Evolutionary conservation across 441 rosid species (phyloP), one percentile per base, ranked within the genome.

Genomic region (Macaranga tanarius): DNA sequence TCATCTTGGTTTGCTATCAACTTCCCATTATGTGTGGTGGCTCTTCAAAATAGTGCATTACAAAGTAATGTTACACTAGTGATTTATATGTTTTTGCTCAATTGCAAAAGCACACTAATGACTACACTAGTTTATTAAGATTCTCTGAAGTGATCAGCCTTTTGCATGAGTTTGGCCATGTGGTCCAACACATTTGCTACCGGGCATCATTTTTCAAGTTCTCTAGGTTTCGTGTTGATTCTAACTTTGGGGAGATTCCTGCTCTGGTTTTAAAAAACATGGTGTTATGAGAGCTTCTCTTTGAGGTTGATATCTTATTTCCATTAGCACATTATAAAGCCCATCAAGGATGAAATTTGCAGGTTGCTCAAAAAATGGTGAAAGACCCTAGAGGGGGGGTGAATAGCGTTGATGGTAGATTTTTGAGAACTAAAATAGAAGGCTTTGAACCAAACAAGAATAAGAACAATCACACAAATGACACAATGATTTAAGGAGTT

Each of bases 101-200:
- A 72, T 74, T 91, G 78, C 84, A 83, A 75, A 95, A 90, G 79
- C 89, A 79, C 52, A 70, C 38, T 67, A 77, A 70, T 56, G 79
- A 85, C 17, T 76, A 76, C 68, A 82, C 88, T 69, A 51, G 76
- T 71, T 83, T 91, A 76, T 76, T 95, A 77, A 88, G 97, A 76
- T 95, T 95, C 84, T 83, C 96, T 72, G 96, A 92, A 81, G 97
- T 95, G 79, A 95, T 92, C 79, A 91, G 80, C 77, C 85, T 92
- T 86, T 89, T 92, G 79, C 99, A 92, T 59, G 99, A 92, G 87
- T 95, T 92, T 77, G 92, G 97, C 75, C 99, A 95, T 84, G 94
- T 91, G 96, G 99, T 95, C 55, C 99, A 92, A 74, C 96, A 91
- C 78, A 69, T 95, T 73, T 95, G 97, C 92, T 92, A 89, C 67